phyloP scores from a whole-genome alignment of 1,284 basidiomycete genomes.

The Cutaneotrichosporon sp. region DNA sequence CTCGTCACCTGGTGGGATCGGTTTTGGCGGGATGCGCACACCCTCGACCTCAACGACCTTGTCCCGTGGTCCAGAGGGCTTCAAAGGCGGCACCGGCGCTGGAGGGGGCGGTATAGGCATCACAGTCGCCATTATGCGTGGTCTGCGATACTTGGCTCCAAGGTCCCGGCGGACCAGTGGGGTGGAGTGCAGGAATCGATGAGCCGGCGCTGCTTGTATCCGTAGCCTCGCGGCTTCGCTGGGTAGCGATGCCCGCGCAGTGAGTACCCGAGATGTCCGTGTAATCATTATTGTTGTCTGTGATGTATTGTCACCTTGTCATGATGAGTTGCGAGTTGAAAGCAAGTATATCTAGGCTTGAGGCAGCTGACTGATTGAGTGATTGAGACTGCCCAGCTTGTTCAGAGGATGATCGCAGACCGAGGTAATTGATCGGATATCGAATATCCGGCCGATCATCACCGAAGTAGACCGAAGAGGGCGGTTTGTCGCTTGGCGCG shows the following conservation, averaged over 20 bases:
- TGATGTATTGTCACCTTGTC: too few relatives aligned
- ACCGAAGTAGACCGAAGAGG: too few relatives aligned
- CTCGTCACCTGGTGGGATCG: conserved; percentile 38
- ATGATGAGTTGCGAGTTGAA: too few relatives aligned
- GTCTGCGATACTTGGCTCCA: conserved; percentile 14
- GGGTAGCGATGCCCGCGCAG: neutral
- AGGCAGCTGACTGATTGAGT: too few relatives aligned
- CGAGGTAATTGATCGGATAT: too few relatives aligned
- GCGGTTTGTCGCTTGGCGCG: too few relatives aligned
- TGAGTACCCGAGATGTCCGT: neutral
- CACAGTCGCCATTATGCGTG: neutral
- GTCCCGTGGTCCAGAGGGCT: conserved; percentile 6
- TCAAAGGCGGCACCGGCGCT: neutral
- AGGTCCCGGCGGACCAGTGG: conserved; percentile 3
- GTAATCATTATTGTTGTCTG: too few relatives aligned
- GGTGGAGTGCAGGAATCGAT: conserved; percentile 2
- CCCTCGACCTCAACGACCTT: conserved; percentile 31
- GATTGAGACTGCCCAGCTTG: too few relatives aligned
- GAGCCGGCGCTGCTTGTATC: too few relatives aligned
- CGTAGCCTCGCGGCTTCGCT: neutral
- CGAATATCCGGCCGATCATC: too few relatives aligned
- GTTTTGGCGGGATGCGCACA: conserved; percentile 35
- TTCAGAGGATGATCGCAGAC: too few relatives aligned
- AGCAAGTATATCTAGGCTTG: too few relatives aligned
- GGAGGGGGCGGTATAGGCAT: neutral